These are phyloP conservation scores for Amaranthus hypochondriacus DNA, from an alignment of 148 eudicot genomes.

Conservation along the genomic window DNA sequence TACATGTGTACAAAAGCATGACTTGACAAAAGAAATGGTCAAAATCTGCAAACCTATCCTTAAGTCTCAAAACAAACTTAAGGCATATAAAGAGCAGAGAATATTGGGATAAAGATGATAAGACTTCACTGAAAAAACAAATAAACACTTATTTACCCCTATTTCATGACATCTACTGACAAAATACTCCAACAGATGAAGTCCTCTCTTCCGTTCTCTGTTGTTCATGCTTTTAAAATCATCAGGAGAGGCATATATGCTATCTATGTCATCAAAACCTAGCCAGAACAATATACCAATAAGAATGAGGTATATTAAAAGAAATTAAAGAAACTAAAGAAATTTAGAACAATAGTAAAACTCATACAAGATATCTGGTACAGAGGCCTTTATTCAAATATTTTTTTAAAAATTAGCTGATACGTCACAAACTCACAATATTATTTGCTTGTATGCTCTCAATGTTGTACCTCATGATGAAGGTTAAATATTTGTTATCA, in stretches of 20 bases:
- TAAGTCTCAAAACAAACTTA: background rate
- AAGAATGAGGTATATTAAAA: too few species aligned
- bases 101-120: background rate
- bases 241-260: constrained; percentile 79
- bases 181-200: constrained; percentile 78
- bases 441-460: too few species aligned
- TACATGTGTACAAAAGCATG: background rate
- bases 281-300: background rate
- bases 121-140: background rate
- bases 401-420: too few species aligned
- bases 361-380: too few species aligned
- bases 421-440: too few species aligned
- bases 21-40: background rate
- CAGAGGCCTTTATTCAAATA: too few species aligned
- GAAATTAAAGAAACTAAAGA: too few species aligned
- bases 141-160: constrained; percentile 47
- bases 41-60: background rate
- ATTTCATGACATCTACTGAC: constrained; percentile 62
- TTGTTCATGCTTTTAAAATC: constrained; percentile 58
- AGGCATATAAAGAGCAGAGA: background rate
- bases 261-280: constrained; percentile 84
- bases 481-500: too few species aligned
- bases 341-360: too few species aligned
- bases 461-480: too few species aligned
- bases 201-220: constrained; percentile 58